Evolutionary conservation across 2,329 filamentous ascomycete genomes (phyloP), one percentile per base, ranked within the genome.

Genomic region (Fusarium sterilihyphosum): DNA sequence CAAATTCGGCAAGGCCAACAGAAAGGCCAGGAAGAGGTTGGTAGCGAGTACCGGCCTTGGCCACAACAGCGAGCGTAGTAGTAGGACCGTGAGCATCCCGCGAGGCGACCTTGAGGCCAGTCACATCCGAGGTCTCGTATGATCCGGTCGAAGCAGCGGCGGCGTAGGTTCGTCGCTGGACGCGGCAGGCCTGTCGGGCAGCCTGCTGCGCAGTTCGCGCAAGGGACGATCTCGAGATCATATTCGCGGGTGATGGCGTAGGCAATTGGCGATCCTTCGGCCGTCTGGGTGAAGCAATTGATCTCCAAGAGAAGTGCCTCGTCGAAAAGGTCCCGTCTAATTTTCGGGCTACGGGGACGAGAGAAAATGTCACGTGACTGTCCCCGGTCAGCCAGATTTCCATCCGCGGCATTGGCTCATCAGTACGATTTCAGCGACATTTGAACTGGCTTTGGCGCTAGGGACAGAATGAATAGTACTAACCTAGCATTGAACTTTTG

Each of bases 21-120:
- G 96, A 93, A 84, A 98, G 89, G 76, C 96, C 96, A 73, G 96
- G 96, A 77, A 93, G 89, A 74, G 94, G 90, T 88, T 99, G 92
- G 85, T 96, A 98, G 84, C 96, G 90, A 75, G 96, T 97, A 81
- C 96, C 96, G 74, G 95, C 96, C 89, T 97, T 98, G 78, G 95
- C 91, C 82, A 99, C 94, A 76, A 99, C 85, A 65, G 95, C 95
- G 77, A 99, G 89, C 81, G 94, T 97, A 72, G 95, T 95, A 72
- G 96, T 97, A 77, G 95, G 94, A 74, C 94, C 94, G 74, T 93
- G 90, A 81, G 94, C 89, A 85, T 98, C 95, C 87, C 96, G 92
- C 86, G 94, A 94, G 82, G 96, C 95, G 80, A 97, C 90, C 89
- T 98, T 98, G 86, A 98, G 88, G 81, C 96, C 96, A 83, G 92